Conservation (phyloP, 495 filamentous ascomycete species). For the Penicillium maclennaniae region DNA sequence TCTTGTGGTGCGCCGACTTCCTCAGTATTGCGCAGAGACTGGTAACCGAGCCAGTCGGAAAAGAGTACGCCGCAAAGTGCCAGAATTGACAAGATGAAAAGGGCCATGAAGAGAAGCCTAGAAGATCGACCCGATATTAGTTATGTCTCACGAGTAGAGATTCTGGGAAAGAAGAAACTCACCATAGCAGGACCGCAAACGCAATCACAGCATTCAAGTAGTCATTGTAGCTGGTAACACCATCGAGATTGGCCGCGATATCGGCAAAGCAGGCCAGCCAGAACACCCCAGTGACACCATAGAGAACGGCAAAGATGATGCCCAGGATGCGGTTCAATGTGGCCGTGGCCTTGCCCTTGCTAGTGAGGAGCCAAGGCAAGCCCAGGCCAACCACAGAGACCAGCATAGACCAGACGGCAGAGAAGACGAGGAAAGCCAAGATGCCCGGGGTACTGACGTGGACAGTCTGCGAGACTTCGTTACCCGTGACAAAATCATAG, state of each 20-base stretch:
- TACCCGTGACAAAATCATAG: slow-evolving; percentile 9
- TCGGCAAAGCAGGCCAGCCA: slow-evolving; percentile 35
- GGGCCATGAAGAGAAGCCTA: slow-evolving; percentile 29
- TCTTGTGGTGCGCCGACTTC: not conserved
- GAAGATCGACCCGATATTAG: not conserved
- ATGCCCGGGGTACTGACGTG: slow-evolving; percentile 20
- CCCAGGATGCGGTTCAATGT: slow-evolving; percentile 24
- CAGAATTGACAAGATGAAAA: slow-evolving; percentile 27
- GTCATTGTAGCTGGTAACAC: slow-evolving; percentile 5
- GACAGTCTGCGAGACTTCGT: slow-evolving; percentile 8
- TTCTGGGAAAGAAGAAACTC: not conserved
- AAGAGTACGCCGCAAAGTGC: slow-evolving; percentile 26
- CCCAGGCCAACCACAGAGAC: slow-evolving; percentile 12
- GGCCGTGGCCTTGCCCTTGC: slow-evolving; percentile 12
- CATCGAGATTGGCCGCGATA: slow-evolving; percentile 16
- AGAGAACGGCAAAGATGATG: slow-evolving; percentile 15
- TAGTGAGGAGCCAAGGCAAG: slow-evolving; percentile 23
- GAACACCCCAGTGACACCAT: slow-evolving; percentile 31
- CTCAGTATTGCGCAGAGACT: slow-evolving; percentile 16
- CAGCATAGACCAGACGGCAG: slow-evolving; percentile 25
- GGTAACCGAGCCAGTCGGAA: slow-evolving; percentile 25
- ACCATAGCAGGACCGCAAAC: slow-evolving; percentile 33
- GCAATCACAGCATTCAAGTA: slow-evolving; percentile 27
- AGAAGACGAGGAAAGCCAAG: slow-evolving; percentile 24
- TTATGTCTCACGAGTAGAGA: not conserved